phyloP scores from a whole-genome alignment of 345 rosid species.

The Camelina sativa region DNA sequence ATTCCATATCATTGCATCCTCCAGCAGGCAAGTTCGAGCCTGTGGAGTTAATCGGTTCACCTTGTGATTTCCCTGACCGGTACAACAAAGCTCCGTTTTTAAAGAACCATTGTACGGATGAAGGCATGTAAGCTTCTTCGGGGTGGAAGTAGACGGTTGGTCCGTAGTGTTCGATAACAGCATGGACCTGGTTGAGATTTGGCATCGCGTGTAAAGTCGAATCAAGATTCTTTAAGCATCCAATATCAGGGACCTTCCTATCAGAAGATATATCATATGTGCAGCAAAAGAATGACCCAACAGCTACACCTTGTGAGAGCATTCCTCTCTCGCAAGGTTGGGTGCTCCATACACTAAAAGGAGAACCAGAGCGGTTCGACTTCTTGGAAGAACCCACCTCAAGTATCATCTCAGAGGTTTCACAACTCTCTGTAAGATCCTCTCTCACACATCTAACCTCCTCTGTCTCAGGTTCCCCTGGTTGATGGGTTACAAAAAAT shows the following conservation, averaged over 20 bases:
- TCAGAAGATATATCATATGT: conserved; percentile 44
- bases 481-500: conserved; percentile 58
- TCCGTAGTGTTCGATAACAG: conserved; percentile 73
- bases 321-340: conserved; percentile 79
- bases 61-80: conserved; percentile 51
- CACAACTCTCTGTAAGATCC: conserved; percentile 82
- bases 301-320: conserved; percentile 68
- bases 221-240: conserved; percentile 83
- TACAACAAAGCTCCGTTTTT: conserved; percentile 79
- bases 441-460: conserved; percentile 77
- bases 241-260: conserved; percentile 52
- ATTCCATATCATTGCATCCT: conserved; percentile 69
- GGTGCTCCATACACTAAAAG: conserved; percentile 66
- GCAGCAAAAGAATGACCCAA: conserved; percentile 80
- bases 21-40: conserved; percentile 79
- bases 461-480: conserved; percentile 61
- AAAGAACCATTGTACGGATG: conserved; percentile 89
- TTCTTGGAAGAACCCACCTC: conserved; percentile 41
- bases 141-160: conserved; percentile 93
- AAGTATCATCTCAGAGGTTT: conserved; percentile 59
- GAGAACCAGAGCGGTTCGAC: conserved; percentile 44
- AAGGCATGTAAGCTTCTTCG: conserved; percentile 79
- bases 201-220: conserved; percentile 69
- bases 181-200: conserved; percentile 72
- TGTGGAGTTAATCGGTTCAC: conserved; percentile 53